Conservation (phyloP, 75 land plant genomes). For the Picea sitchensis region DNA sequence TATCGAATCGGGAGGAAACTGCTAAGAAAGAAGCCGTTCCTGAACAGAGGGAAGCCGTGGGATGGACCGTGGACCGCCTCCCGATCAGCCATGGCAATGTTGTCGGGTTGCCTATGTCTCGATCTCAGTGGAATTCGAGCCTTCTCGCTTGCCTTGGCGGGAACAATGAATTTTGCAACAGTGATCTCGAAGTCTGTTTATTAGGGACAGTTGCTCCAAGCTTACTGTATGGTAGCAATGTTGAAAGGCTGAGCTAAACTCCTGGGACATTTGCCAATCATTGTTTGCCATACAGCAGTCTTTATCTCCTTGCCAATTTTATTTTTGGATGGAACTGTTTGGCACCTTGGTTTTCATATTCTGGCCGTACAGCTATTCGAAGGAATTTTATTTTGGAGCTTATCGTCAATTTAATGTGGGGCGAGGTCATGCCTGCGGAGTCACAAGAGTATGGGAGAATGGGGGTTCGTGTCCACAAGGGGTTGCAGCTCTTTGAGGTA, state of each 20-base stretch:
- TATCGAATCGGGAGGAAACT: constrained; percentile 5
- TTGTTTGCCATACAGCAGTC: constrained; percentile 66
- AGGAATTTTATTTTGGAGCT: constrained; percentile 81
- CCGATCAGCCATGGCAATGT: constrained; percentile 49
- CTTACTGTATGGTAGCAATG: constrained; percentile 77
- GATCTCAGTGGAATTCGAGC: constrained; percentile 58
- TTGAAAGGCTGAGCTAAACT: constrained; percentile 59
- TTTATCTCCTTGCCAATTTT: constrained; percentile 63
- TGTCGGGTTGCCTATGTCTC: constrained; percentile 46
- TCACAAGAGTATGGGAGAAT: constrained; percentile 91
- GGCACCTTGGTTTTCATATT: constrained; percentile 77
- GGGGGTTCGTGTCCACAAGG: constrained; percentile 51
- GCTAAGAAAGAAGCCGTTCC: constrained; percentile 20
- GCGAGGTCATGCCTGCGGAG: constrained; percentile 66
- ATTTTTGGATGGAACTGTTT: constrained; percentile 67
- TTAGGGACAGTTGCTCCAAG: constrained; percentile 83
- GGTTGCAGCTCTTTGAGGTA: constrained; percentile 14
- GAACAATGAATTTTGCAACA: constrained; percentile 74
- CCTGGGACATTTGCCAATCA: constrained; percentile 61
- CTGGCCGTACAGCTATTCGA: constrained; percentile 81
- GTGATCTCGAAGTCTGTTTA: constrained; percentile 95
- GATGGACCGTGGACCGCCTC: constrained; percentile 55
- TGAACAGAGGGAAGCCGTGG: constrained; percentile 16
- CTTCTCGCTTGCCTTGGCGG: constrained; percentile 69
- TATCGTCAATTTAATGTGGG: constrained; percentile 78